A percentile compares a stretch with the other conserved stretches of the same genome.
Conservation (phyloP, 495 filamentous ascomycete species). For the Annulohypoxylon stygium region DNA sequence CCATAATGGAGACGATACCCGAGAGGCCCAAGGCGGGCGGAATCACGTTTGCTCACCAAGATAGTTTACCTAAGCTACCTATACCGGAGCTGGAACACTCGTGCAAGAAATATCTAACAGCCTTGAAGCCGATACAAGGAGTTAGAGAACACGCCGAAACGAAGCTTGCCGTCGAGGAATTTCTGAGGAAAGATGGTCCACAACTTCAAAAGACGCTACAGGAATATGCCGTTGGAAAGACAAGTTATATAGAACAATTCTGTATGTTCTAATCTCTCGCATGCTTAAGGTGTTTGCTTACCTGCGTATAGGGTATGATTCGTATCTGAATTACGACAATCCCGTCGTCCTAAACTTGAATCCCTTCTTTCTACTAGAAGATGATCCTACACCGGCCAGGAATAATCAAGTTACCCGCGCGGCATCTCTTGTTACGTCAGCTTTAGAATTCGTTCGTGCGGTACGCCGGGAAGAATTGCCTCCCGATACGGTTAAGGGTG, state of each 20-base stretch:
- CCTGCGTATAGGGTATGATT: conserved; percentile 86
- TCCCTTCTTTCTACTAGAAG: conserved; percentile 96
- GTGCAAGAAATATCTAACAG: conserved; percentile 81
- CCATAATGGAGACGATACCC: conserved; percentile 55
- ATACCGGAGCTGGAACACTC: conserved; percentile 91
- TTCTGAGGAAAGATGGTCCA: conserved; percentile 85
- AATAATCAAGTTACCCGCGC: conserved; percentile 97
- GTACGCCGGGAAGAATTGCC: conserved; percentile 93
- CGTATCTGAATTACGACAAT: conserved; percentile 97
- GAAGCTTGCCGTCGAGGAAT: conserved; percentile 83
- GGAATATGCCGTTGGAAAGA: conserved; percentile 91
- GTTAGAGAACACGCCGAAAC: conserved; percentile 87
- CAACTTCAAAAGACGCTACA: conserved; percentile 89
- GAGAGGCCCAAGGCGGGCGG: conserved; percentile 66
- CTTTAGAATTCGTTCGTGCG: conserved; percentile 91
- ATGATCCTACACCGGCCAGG: conserved; percentile 94
- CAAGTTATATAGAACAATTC: conserved; percentile 98
- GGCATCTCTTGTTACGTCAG: conserved; percentile 90
- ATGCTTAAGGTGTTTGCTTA: conserved; percentile 18
- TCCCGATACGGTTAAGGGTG: conserved; percentile 85
- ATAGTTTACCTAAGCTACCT: conserved; percentile 89
- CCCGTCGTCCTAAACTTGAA: conserved; percentile 98
- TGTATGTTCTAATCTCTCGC: conserved; percentile 71
- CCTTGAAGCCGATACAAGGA: conserved; percentile 85
- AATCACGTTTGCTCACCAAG: conserved; percentile 90